Evolutionary conservation across 2,329 filamentous ascomycete species (phyloP), one percentile per base, ranked within the genome.

Genomic region (Pleomassaria siparia): DNA sequence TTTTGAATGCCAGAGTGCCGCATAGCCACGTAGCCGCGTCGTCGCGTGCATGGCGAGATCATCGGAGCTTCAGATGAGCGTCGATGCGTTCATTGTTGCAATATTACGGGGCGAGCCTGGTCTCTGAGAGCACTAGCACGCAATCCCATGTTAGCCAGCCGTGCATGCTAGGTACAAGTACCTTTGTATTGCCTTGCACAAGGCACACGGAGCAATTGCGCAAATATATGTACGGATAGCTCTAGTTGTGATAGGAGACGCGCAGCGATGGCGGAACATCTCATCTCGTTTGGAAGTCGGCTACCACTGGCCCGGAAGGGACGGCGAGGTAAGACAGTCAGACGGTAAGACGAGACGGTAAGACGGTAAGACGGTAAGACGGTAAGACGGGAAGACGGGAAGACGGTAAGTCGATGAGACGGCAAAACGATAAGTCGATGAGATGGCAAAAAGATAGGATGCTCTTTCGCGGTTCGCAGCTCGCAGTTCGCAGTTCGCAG

Each of bases 61-160:
- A 44, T 41, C 40, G 37, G 37, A 42, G 45, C 20, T 24, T 29
- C 42, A 40, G 41, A 42, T 26, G 44, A 49, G 50, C 49, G 50
- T 46, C 46, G 49, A 42, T 33, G 36, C 25, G 33, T 26, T 39
- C 7, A 22, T 30, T 20, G n/a, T 20, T 16, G 41, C 21, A 3
- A 5, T 28, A 12, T 12, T 12, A 8, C 44, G 20, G 29, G 42
- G 32, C 16, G 7, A 36, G 29, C 37, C 29, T 42, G 36, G 45
- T 43, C 39, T 30, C 40, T 43, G 45, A 36, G 11, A 29, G 18
- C 32, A 35, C n/a, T 20, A 33, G 41, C 30, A 43, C 45, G 45
- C 40, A 47, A 47, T 35, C 7, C 9, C 10, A 7, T 35, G 32
- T 32, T n/a, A 12, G 29, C 15, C 29, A 15, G 29, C 15, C 15